phyloP scores from a whole-genome alignment of 2,329 filamentous ascomycete species.

The Epicoccum sorghinum region DNA sequence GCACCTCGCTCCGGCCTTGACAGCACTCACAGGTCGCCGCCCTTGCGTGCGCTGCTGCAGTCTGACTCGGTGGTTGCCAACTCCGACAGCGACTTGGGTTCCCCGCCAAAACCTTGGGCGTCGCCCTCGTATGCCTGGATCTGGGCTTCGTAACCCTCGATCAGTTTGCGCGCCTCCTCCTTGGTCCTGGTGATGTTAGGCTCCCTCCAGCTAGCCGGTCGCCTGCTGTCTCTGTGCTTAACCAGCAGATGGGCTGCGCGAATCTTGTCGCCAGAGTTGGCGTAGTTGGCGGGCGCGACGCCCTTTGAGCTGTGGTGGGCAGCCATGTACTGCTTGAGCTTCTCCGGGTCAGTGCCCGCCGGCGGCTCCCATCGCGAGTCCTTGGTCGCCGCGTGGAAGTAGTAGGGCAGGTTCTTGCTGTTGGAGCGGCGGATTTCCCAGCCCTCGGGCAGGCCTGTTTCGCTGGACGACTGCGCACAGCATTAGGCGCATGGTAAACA shows the following conservation, averaged over 20 bases:
- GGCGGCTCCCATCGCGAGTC: constrained; percentile 97
- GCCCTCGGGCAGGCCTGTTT: constrained; percentile 73
- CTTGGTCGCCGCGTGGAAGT: constrained; percentile 88
- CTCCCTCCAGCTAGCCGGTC: constrained; percentile 93
- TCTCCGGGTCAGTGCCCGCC: constrained; percentile 83
- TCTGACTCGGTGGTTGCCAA: constrained; percentile 89
- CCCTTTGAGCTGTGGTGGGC: constrained; percentile 73
- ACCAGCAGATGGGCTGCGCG: constrained; percentile 90
- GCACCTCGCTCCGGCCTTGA: background rate
- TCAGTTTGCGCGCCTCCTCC: constrained; percentile 81
- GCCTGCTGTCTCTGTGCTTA: constrained; percentile 87
- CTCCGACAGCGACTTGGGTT: constrained; percentile 68
- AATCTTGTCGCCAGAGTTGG: constrained; percentile 73
- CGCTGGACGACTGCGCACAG: constrained; percentile 32
- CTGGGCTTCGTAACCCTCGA: constrained; percentile 74
- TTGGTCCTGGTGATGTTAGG: constrained; percentile 85
- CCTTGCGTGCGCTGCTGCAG: constrained; percentile 93
- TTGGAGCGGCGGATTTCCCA: constrained; percentile 99
- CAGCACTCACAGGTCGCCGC: constrained; percentile 76
- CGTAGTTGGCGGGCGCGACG: constrained; percentile 48
- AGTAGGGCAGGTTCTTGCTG: constrained; percentile 98
- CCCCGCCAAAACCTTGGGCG: constrained; percentile 38
- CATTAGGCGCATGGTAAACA: constrained; percentile 27
- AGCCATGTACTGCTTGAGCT: constrained; percentile 93
- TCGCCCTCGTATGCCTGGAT: constrained; percentile 70